A percentile compares a stretch with the other conserved stretches of the same genome.
Conservation (phyloP, 768 basidiomycete genomes). For the Macrolepiota dolichaula region DNA sequence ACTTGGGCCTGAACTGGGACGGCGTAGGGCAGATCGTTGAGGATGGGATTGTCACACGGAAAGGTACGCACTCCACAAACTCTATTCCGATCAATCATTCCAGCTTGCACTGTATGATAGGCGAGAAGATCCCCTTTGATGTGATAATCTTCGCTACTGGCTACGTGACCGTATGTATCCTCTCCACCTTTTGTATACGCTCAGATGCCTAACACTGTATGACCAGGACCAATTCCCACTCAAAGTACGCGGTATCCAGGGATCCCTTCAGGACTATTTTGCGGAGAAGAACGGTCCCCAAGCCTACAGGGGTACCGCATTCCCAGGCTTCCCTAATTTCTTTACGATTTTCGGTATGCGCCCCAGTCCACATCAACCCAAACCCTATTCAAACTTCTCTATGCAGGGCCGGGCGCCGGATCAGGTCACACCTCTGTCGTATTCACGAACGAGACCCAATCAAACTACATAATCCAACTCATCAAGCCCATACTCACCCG, state of each 20-base stretch:
- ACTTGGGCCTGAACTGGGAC: slow-evolving; percentile 42
- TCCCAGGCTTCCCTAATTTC: slow-evolving; percentile 47
- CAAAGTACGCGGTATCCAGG: slow-evolving; percentile 24
- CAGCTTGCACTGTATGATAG: slow-evolving; percentile 15
- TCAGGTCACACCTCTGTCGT: slow-evolving; percentile 45
- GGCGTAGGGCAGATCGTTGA: slow-evolving; percentile 35
- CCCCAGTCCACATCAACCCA: not conserved
- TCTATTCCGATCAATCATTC: not conserved
- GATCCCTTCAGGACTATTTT: slow-evolving; percentile 38
- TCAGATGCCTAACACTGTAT: too few relatives aligned
- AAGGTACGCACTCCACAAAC: slow-evolving; percentile 22
- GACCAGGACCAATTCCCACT: slow-evolving; percentile 32
- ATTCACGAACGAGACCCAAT: slow-evolving; percentile 41
- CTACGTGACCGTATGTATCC: slow-evolving; percentile 21
- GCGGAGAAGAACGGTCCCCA: slow-evolving; percentile 35
- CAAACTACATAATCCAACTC: slow-evolving; percentile 36
- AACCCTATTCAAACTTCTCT: not conserved
- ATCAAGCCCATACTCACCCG: slow-evolving; percentile 37
- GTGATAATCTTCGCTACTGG: slow-evolving; percentile 39
- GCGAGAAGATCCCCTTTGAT: slow-evolving; percentile 31
- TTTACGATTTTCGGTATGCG: slow-evolving; percentile 35
- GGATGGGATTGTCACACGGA: slow-evolving; percentile 38
- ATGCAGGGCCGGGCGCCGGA: slow-evolving; percentile 38
- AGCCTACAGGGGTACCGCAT: slow-evolving; percentile 40
- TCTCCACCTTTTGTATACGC: not conserved